Conservation (phyloP, 2,329 filamentous ascomycete genomes). For the Raffaelea albimanens region DNA sequence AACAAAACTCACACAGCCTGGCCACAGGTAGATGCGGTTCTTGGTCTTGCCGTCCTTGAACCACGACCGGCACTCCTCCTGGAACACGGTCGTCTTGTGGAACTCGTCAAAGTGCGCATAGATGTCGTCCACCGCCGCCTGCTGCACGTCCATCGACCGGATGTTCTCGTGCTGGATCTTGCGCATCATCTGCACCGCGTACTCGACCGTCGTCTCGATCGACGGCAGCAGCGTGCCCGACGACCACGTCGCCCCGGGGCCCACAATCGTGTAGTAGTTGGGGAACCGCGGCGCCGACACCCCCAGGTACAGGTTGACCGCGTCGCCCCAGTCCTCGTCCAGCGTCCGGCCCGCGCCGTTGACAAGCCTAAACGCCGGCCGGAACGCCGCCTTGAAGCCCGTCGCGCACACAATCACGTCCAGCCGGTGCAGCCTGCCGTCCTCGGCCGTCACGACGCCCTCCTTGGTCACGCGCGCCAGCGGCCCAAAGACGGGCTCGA, state of each 20-base stretch:
- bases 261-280: conserved; percentile 12
- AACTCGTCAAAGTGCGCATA: conserved; percentile 33
- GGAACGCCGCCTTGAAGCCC: conserved; percentile 24
- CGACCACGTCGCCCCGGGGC: conserved; percentile 9
- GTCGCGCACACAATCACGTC: conserved; percentile 25
- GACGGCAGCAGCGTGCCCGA: conserved; percentile 9
- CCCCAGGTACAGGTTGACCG: conserved; percentile 14
- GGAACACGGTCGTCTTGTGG: conserved; percentile 35
- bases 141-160: conserved; percentile 31
- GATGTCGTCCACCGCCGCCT: conserved; percentile 39
- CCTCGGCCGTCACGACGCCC: conserved; percentile 18
- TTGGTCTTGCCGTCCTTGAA: conserved; percentile 18
- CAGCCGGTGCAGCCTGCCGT: conserved; percentile 19
- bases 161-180: conserved; percentile 39
- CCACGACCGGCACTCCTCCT: conserved; percentile 13
- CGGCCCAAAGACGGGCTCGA: conserved; percentile 28
- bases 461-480: conserved; percentile 26
- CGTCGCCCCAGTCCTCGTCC: conserved; percentile 15
- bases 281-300: conserved; percentile 12
- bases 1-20: conserved; percentile 4
- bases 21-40: conserved; percentile 22
- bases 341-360: conserved; percentile 8
- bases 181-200: conserved; percentile 27
- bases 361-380: conserved; percentile 21
- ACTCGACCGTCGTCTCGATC: conserved; percentile 15